These are phyloP conservation scores for Syncephalastrum racemosum DNA, from an alignment of 371 early-diverging fungal species.

Conservation along the genomic window DNA sequence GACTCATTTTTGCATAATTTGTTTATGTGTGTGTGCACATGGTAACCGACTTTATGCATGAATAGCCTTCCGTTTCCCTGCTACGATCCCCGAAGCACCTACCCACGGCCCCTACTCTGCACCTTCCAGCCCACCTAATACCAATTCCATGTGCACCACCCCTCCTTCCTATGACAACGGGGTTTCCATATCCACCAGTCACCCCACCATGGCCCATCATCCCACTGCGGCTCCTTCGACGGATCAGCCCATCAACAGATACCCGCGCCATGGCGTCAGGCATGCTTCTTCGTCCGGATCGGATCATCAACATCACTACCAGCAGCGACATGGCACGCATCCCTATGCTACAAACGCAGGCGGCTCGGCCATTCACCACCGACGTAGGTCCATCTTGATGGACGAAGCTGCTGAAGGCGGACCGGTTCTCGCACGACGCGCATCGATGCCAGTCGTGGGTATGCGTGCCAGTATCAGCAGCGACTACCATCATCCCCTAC, in stretches of 20 bases:
- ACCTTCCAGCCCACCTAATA: constrained; percentile 58
- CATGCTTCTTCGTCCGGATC: constrained; percentile 19
- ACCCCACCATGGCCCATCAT: constrained; percentile 1
- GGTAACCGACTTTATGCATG: too few species aligned
- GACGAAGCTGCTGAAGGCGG: constrained; percentile 19
- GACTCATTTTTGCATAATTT: constrained; percentile 3
- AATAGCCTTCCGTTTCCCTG: constrained; percentile 40
- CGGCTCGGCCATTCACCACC: constrained; percentile 27
- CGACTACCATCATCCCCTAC: constrained; percentile 16
- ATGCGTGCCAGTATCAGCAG: constrained; percentile 15
- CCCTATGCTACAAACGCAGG: constrained; percentile 19
- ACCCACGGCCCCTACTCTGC: constrained; percentile 52
- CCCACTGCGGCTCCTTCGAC: neutral
- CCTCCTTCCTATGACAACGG: constrained; percentile 1
- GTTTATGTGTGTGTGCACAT: neutral
- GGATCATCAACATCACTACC: constrained; percentile 19
- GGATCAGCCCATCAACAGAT: constrained; percentile 5
- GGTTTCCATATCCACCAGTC: neutral
- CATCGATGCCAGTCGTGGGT: constrained; percentile 51
- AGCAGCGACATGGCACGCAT: constrained; percentile 10
- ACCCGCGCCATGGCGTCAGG: constrained; percentile 18
- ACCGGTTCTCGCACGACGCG: constrained; percentile 35
- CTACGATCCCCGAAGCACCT: constrained; percentile 39
- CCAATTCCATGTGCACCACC: constrained; percentile 9
- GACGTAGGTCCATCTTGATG: constrained; percentile 33